A percentile compares a stretch with the other conserved stretches of the same genome.
phyloP scores from a whole-genome alignment of 2,329 filamentous ascomycete species.

The Thermothelomyces thermophilus region DNA sequence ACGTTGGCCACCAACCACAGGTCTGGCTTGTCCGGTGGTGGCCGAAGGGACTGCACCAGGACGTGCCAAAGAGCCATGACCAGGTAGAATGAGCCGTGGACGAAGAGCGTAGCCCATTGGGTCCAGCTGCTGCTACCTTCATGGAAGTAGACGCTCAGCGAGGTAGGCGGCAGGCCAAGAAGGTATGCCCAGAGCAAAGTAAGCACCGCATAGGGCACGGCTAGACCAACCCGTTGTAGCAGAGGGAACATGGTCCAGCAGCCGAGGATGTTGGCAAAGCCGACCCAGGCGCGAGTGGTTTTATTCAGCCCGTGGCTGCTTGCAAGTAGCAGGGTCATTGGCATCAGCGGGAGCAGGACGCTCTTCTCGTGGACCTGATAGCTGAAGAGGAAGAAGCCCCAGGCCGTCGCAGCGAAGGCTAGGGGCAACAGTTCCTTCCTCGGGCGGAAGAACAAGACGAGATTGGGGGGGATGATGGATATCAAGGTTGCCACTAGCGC shows the following conservation, averaged over 20 bases:
- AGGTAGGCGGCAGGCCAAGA: conserved; percentile 75
- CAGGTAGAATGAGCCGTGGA: conserved; percentile 72
- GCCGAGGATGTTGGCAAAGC: conserved; percentile 87
- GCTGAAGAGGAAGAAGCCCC: conserved; percentile 96
- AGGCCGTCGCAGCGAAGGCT: conserved; percentile 76
- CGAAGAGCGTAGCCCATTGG: conserved; percentile 54
- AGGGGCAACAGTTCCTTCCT: conserved; percentile 70
- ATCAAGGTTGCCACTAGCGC: conserved; percentile 69
- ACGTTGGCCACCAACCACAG: conserved; percentile 92
- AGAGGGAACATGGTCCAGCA: conserved; percentile 93
- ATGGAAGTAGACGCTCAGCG: conserved; percentile 60
- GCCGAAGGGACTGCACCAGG: conserved; percentile 58
- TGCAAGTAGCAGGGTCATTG: conserved; percentile 83
- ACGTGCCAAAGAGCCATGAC: conserved; percentile 78
- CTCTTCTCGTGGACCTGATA: conserved; percentile 99
- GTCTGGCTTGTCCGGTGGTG: conserved; percentile 77
- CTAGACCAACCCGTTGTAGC: conserved; percentile 74
- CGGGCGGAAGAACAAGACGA: conserved; percentile 72
- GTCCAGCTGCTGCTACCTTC: conserved; percentile 40
- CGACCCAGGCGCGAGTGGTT: conserved; percentile 78
- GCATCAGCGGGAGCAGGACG: conserved; percentile 82
- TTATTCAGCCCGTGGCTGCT: conserved; percentile 70
- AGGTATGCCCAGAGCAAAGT: conserved; percentile 88
- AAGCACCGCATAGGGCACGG: conserved; percentile 77
- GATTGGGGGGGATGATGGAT: conserved; percentile 71